Evolutionary conservation across 2,329 filamentous ascomycete species (phyloP), one percentile per base, ranked within the genome.

Genomic region (Metarhizium brunneum): DNA sequence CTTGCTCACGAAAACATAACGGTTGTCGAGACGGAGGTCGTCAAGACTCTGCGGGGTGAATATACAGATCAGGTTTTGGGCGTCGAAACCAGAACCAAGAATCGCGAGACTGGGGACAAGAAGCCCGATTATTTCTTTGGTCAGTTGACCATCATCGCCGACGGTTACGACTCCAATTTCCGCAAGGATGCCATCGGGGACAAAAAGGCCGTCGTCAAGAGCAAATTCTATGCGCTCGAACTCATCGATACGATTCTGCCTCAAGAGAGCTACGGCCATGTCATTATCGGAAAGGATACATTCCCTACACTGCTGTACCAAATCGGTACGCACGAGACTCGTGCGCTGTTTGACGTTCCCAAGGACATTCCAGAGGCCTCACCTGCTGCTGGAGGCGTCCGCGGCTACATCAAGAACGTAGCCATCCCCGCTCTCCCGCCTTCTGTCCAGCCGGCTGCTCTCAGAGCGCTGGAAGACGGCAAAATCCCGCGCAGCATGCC

Each of bases 91-190:
- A 76, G 79, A 57, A 92, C 89, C 2, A 75, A 74, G 30, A 78
- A 86, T 59, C 76, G 78, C 30, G 69, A 76, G 53, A 81, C 78
- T 1, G 76, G 78, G 52, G 66, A 73, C 61, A 85, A 84, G 69
- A 72, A 75, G 57, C 61, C 71, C 56, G 91, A 96, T 69, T 87
- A 80, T 72, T 99, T 90, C 76, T 96, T 97, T 66, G 94, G 86
- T 56, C 80, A 88, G 60, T 76, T 99, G 59, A 99, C 92, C 25
- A 84, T 99, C 60, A 82, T 94, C 45, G 89, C 90, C 52, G 92
- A 99, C 72, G 94, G 94, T 59, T 99, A 97, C 70, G 85, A 84
- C 56, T 95, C 90, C 66, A 92, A 88, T 66, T 96, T 97, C 76
- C 85, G 94, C 62, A 92, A 92, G 70, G 79, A 88, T 60, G 84